A percentile compares a stretch with the other conserved stretches of the same genome.
phyloP scores from a whole-genome alignment of 2,329 filamentous ascomycete species.

The Fusarium sp. region DNA sequence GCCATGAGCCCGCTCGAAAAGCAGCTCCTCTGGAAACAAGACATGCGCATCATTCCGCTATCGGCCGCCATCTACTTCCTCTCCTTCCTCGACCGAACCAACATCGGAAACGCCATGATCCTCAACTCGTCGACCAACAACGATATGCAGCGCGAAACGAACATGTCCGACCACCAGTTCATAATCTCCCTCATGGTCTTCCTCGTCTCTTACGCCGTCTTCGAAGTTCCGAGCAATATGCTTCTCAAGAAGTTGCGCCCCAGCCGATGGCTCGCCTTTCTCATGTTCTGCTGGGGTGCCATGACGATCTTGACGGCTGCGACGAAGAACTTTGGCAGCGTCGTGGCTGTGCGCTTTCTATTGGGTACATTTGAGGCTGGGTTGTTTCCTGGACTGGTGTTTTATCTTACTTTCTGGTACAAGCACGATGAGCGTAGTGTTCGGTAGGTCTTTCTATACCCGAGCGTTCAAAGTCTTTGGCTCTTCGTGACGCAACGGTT shows the following conservation, averaged over 20 bases:
- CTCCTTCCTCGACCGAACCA: constrained; percentile 76
- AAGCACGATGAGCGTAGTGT: constrained; percentile 76
- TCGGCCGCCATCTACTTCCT: constrained; percentile 75
- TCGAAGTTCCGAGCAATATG: constrained; percentile 76
- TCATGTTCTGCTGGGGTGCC: constrained; percentile 76
- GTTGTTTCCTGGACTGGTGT: constrained; percentile 70
- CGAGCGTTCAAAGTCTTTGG: not conserved
- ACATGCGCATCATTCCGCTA: constrained; percentile 73
- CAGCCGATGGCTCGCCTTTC: constrained; percentile 73
- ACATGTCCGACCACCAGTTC: constrained; percentile 73
- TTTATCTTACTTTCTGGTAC: constrained; percentile 83
- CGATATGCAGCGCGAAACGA: constrained; percentile 72
- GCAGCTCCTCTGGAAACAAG: constrained; percentile 68
- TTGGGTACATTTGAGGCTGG: constrained; percentile 79
- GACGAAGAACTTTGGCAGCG: constrained; percentile 69
- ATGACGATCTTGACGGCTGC: constrained; percentile 77
- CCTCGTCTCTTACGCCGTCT: constrained; percentile 70
- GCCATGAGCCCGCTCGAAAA: constrained; percentile 52
- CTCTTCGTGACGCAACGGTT: constrained; percentile 7
- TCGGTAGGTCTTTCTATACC: constrained; percentile 50
- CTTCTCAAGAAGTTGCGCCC: constrained; percentile 74
- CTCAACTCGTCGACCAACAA: constrained; percentile 71
- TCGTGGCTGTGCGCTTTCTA: constrained; percentile 77
- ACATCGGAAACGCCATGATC: constrained; percentile 78
- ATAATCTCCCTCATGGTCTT: constrained; percentile 71